Percentiles rank a stretch among this genome's conserved stretches.
Conservation (phyloP, 73 alveolate species). For the Paramecium primaurelia region DNA sequence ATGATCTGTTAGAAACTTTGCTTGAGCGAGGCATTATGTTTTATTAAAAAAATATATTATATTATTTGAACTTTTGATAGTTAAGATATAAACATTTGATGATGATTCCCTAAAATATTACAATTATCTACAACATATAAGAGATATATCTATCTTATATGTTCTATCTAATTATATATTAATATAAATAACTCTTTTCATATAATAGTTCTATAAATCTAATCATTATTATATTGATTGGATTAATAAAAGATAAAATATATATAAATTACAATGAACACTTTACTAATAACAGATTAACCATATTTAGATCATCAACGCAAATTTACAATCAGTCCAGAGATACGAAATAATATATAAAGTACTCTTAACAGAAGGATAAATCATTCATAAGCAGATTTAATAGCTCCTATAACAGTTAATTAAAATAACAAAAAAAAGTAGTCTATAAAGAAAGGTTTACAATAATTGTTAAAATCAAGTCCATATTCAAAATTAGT, state of each 20-base stretch:
- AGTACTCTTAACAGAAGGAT: background rate
- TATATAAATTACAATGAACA: background rate
- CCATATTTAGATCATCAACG: background rate
- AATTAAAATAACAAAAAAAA: background rate
- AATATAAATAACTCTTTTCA: background rate
- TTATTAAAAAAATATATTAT: background rate
- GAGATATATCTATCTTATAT: background rate
- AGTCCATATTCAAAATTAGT: background rate
- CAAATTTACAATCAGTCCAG: background rate
- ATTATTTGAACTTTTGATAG: background rate
- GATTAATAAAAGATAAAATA: background rate
- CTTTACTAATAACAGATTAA: background rate
- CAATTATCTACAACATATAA: too few species aligned
- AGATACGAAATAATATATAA: background rate
- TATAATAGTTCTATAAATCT: background rate
- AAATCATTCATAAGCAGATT: background rate
- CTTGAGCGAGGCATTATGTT: background rate
- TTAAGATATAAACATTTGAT: background rate
- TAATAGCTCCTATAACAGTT: background rate
- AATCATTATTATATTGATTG: background rate
- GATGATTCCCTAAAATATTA: too few species aligned
- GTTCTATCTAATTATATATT: background rate
- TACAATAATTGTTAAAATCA: background rate
- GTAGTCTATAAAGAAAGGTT: background rate
- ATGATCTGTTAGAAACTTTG: slow-evolving; percentile 6